phyloP scores from a whole-genome alignment of 805 yeast genomes.

The Saturnispora ahearnii region DNA sequence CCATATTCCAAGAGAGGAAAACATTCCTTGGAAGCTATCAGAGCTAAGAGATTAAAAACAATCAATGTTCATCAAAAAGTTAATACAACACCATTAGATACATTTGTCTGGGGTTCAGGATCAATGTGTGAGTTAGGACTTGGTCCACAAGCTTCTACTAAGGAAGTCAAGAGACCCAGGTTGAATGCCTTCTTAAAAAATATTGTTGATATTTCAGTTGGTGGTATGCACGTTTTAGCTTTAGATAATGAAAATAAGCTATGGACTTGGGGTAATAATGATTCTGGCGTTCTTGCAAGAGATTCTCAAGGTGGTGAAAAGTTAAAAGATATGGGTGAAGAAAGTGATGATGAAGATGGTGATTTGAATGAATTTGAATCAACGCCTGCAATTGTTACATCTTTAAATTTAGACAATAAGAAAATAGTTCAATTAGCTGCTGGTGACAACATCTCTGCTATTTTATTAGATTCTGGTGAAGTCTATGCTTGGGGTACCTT shows the following conservation, averaged over 20 bases:
- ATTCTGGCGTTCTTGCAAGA: constrained; percentile 85
- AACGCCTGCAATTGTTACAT: constrained; percentile 71
- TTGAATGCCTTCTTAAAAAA: constrained; percentile 68
- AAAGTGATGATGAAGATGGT: constrained; percentile 66
- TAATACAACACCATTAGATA: constrained; percentile 48
- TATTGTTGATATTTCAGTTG: constrained; percentile 82
- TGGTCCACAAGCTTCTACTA: constrained; percentile 89
- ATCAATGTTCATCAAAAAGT: constrained; percentile 32
- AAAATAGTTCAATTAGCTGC: constrained; percentile 72
- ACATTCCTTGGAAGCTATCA: constrained; percentile 36
- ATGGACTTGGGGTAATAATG: constrained; percentile 99
- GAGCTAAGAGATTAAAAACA: constrained; percentile 41
- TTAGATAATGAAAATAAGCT: constrained; percentile 64
- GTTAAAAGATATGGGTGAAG: constrained; percentile 58
- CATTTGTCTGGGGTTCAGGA: constrained; percentile 94
- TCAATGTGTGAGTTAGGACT: constrained; percentile 95
- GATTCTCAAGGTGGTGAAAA: constrained; percentile 60
- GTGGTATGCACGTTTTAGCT: constrained; percentile 92
- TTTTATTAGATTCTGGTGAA: constrained; percentile 68
- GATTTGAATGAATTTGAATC: constrained; percentile 84
- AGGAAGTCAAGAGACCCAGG: constrained; percentile 94
- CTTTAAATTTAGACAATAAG: constrained; percentile 44
- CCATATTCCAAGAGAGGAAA: constrained; percentile 24
- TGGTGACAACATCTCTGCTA: constrained; percentile 85
- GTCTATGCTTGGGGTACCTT: constrained; percentile 98